These are phyloP conservation scores for Thalassiosira ordinaria DNA, from an alignment of 352 stramenopile genomes.

Conservation along the genomic window DNA sequence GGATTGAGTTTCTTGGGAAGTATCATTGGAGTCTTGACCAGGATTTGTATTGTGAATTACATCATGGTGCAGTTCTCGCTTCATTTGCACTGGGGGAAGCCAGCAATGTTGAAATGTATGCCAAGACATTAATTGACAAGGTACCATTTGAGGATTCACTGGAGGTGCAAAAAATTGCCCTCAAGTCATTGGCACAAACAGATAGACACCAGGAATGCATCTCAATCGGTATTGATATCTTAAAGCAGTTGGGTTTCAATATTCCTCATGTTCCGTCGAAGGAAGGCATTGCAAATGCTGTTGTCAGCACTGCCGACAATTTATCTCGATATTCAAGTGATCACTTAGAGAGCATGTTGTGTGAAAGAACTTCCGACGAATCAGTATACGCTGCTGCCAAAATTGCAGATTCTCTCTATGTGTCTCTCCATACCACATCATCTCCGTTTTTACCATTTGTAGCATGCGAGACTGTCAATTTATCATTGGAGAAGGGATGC, in stretches of 20 bases:
- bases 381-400: not conserved
- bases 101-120: not conserved
- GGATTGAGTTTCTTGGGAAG: slow-evolving; percentile 8
- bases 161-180: not conserved
- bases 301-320: not conserved
- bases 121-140: not conserved
- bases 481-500: slow-evolving; percentile 8
- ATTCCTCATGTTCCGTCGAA: not conserved
- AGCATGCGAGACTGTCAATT: slow-evolving; percentile 2
- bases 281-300: slow-evolving; percentile 1
- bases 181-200: not conserved
- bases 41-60: slow-evolving; percentile 4
- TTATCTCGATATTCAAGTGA: slow-evolving; percentile 5
- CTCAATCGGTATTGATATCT: not conserved
- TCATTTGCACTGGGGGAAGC: slow-evolving; percentile 19
- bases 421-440: not conserved
- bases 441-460: slow-evolving; percentile 8
- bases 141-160: slow-evolving; percentile 12
- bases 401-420: not conserved
- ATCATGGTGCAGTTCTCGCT: slow-evolving; percentile 4
- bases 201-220: not conserved
- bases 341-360: slow-evolving; percentile 16
- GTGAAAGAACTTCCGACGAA: slow-evolving; percentile 1
- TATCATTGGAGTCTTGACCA: not conserved
- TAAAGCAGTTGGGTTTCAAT: not conserved